Evolutionary conservation across 345 rosid species (phyloP), one percentile per base, ranked within the genome.

Genomic region (Syzygium aromaticum): DNA sequence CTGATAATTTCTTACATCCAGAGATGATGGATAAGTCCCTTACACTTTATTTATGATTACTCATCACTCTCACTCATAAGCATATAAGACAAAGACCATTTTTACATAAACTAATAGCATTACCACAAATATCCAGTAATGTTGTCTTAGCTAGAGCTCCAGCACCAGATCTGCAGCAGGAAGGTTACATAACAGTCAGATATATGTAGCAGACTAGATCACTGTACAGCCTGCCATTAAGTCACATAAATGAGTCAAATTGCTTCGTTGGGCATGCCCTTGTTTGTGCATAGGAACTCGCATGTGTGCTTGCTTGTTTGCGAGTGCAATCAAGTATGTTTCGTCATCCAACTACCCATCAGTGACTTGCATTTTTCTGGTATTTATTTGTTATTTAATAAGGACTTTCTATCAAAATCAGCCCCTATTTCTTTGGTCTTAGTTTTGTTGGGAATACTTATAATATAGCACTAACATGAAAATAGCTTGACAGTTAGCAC

Each of bases 81-180:
- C 80, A 17, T 73, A 10, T 33, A 51, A 51, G 85, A 52, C 38
- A 16, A 30, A 84, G 38, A 52, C 59, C 85, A 30, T 46, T 16
- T 16, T 51, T 33, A 38, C 59, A 28, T 28, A 30, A 28, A 22
- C 85, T n/a, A 84, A 33, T 54, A 84, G 57, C 54, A 15, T 52
- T 84, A 84, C 59, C 38, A 52, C 80, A 73, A 73, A 38, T 73
- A 33, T 73, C 46, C 80, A 64, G 77, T 22, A 23, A 28, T 40
- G 25, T 21, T 49, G 84, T 88, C 10, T 77, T 90, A 82, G 57
- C 93, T 95, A 93, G 92, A 96, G 97, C 95, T 97, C 98, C 98
- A 97, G 87, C 91, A 97, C 98, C 90, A 97, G 91, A 90, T 96
- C 98, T 97, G 90, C 94, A 92, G 56, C 61, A 46, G 84, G 88